These are phyloP conservation scores for Cardamine resedifolia DNA, from an alignment of 345 rosid genomes.

Conservation along the genomic window DNA sequence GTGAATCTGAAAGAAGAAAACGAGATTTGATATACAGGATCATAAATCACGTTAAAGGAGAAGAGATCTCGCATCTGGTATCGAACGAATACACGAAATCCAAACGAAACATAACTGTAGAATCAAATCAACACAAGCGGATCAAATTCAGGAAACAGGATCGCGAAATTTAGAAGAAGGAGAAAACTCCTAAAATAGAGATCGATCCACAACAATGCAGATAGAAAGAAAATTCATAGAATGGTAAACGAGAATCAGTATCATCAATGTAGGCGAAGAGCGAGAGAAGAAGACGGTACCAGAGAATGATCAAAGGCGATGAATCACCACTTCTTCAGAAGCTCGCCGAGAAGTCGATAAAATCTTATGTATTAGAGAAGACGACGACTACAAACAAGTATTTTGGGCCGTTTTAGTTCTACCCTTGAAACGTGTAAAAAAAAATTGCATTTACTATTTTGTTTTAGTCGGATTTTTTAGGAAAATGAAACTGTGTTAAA, in stretches of 20 bases:
- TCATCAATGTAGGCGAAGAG: not conserved
- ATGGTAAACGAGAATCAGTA: not conserved
- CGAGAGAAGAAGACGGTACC: slow-evolving; percentile 23
- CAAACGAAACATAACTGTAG: not conserved
- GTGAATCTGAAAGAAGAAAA: slow-evolving; percentile 32
- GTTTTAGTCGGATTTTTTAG: no score
- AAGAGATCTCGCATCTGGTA: slow-evolving; percentile 33
- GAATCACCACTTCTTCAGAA: slow-evolving; percentile 24
- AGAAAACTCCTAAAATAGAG: slow-evolving; percentile 8
- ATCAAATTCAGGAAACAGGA: not conserved
- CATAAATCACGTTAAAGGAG: not conserved
- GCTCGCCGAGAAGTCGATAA: slow-evolving; percentile 18
- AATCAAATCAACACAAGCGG: slow-evolving; percentile 3
- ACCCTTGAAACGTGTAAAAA: no score
- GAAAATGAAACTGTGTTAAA: no score
- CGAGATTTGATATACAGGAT: slow-evolving; percentile 10
- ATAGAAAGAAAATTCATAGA: not conserved
- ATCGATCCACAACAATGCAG: slow-evolving; percentile 29
- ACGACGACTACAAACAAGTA: no score
- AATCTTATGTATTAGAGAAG: no score
- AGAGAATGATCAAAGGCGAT: slow-evolving; percentile 22
- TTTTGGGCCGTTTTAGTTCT: no score
- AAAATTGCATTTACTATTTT: no score
- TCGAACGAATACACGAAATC: slow-evolving; percentile 1
- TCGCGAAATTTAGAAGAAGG: not conserved